Evolutionary conservation across 768 basidiomycete genomes (phyloP), one percentile per base, ranked within the genome.

Genomic region (Hygrocybe coccinea): DNA sequence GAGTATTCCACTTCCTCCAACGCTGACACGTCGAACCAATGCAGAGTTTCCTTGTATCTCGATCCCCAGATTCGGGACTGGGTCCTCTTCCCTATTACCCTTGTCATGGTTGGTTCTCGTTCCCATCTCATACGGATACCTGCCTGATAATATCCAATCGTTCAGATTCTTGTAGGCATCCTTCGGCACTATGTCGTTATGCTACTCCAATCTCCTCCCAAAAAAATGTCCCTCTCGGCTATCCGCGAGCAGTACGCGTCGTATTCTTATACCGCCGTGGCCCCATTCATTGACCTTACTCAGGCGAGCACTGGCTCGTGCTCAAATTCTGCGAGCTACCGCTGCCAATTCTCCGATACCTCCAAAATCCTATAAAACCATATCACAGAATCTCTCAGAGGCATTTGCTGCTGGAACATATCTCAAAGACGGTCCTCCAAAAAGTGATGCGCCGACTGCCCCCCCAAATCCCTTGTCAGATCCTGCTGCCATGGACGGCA

Each of bases 11-110:
- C 41, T n/a, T 45, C 41, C n/a, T 37, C 36, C 36, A 19, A 29
- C 37, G 45, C 11, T 39, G 33, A 9, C 33, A 36, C 7, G 1
- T 8, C 21, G 24, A 19, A 8, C 21, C 29, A 45, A 22, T 60
- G n/a, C 58, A 82, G 79, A 46, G 73, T 76, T 12, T 80, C 80
- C 37, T 71, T 82, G 58, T 82, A 93, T 72, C 85, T 97, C 47
- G 94, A 97, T 75, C 95, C 94, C 41, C 91, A 94, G 72, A 97
- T 97, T 69, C 84, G 94, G 63, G 92, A 89, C 67, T 91, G 87
- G 89, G 86, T 97, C 43, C 73, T 97, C 56, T 93, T 97, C 73
- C 95, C 95, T 52, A 97, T 97, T 73, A 97, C 94, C 50, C 76
- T 97, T 59, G 93, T 97, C 67, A 97, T 97, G 94, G 95, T 91